Evolutionary conservation across 2,329 filamentous ascomycete genomes (phyloP), one percentile per base, ranked within the genome.

Genomic region (Fusarium foetens): DNA sequence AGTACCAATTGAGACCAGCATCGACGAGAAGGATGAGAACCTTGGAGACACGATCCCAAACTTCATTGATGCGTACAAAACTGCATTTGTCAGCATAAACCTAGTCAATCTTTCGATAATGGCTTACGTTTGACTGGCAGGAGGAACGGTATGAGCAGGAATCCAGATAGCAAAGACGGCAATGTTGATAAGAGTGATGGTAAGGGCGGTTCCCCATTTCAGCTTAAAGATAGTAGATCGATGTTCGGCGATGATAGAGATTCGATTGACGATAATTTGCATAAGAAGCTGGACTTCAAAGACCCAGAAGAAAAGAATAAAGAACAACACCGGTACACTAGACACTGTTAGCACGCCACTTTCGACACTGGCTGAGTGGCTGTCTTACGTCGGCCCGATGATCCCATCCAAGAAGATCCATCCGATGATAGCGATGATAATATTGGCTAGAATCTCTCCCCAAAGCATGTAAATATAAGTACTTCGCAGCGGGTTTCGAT

Each of bases 251-350:
- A 88, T 83, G 42, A 89, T 81, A 0, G 83, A 81, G 27, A 88
- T 84, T 58, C 87, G 83, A 71, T 88, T 88, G 75, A 88, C 84
- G 70, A 88, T 87, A 51, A 89, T 88, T 70, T 88, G 86, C 79
- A 88, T 83, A 4, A 88, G 72, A 4, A 87, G 78, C 66, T 88
- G 86, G 19, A 87, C 83, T 64, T 86, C 79, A 31, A 85, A 80
- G 0, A 82, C 80, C 83, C 85, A 85, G 66, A 84, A 66, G 62
- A 81, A 71, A 0, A 83, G 66, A 39, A 83, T 79, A 36, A 81
- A 81, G 63, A 83, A 81, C 8, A 82, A 64, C 0, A 81, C 73
- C 0, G 79, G 78, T 2, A 82, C 60, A 4, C 81, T 81, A 31
- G 29, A 19, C 8, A 25, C n/a, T 25, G 48, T 63, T 10, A 49